Percentiles rank a stretch among this genome's conserved stretches.
phyloP scores from a whole-genome alignment of 1,284 basidiomycete species.

The Sphaerobolus stellatus region DNA sequence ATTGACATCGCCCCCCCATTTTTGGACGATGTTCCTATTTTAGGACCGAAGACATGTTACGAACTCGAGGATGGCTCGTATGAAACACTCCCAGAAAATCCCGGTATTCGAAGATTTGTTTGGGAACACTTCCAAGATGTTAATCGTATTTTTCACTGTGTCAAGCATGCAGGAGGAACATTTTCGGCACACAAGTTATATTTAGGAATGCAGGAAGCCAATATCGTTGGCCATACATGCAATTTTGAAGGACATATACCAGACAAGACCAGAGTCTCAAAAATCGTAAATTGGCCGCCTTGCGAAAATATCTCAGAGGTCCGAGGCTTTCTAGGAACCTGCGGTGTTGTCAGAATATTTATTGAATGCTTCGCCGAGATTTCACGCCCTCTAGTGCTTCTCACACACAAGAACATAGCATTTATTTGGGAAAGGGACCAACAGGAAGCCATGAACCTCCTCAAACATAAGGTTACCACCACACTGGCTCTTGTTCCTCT shows the following conservation, averaged over 20 bases:
- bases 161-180: slow-evolving; percentile 26
- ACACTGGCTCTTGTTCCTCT: slow-evolving; percentile 20
- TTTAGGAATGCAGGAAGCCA: no score
- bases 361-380: slow-evolving; percentile 28
- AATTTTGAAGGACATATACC: background rate
- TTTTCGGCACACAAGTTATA: slow-evolving; percentile 27
- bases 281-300: slow-evolving; percentile 30
- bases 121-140: slow-evolving; percentile 31
- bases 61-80: background rate
- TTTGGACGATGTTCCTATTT: slow-evolving; percentile 28
- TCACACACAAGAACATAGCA: slow-evolving; percentile 22
- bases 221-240: slow-evolving; percentile 8
- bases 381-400: slow-evolving; percentile 25
- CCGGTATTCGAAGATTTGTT: slow-evolving; percentile 32
- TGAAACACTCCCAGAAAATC: slow-evolving; percentile 23
- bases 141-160: slow-evolving; percentile 30
- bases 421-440: slow-evolving; percentile 28
- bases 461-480: slow-evolving; percentile 27
- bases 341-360: slow-evolving; percentile 31
- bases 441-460: slow-evolving; percentile 25
- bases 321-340: slow-evolving; percentile 29
- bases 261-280: slow-evolving; percentile 21
- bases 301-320: slow-evolving; percentile 25
- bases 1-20: slow-evolving; percentile 34
- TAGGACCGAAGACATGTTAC: background rate